Evolutionary conservation across 139 green algal genomes (phyloP).

Genomic region (Chlamydomonas sp.): DNA sequence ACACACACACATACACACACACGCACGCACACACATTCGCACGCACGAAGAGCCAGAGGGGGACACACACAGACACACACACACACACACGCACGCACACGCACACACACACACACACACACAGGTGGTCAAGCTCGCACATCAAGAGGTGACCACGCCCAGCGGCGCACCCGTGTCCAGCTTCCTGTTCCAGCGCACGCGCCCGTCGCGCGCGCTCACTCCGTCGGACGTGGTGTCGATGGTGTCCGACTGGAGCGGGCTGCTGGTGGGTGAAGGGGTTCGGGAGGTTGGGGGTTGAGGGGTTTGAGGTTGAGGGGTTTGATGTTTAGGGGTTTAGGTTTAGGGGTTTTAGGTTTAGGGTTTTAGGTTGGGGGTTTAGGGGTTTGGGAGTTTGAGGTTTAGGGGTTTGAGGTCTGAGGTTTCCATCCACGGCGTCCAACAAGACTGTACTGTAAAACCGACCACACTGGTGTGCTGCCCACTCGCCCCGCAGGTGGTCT

Average conservation of each 20-base stretch:
- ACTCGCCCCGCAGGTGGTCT: neutral
- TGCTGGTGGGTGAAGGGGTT: neutral
- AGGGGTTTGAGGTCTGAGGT: too few species aligned
- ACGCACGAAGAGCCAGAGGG: neutral
- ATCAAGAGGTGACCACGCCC: neutral
- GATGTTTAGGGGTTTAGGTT: too few species aligned
- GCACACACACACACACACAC: constrained; percentile 1
- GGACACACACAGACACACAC: neutral
- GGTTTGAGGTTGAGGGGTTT: too few species aligned
- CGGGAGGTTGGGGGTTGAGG: neutral
- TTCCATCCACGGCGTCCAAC: too few species aligned
- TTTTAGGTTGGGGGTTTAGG: too few species aligned
- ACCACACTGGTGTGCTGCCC: neutral
- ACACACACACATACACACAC: neutral
- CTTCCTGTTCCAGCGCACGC: constrained; percentile 14
- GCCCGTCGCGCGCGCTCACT: neutral
- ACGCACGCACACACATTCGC: neutral
- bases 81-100: neutral
- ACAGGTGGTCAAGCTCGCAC: neutral
- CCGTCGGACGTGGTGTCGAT: constrained; percentile 6
- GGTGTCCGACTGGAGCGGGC: neutral
- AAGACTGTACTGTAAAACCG: too few species aligned
- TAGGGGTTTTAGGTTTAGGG: too few species aligned
- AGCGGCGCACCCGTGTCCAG: neutral
- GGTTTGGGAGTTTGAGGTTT: too few species aligned